Conservation (phyloP, 768 basidiomycete species). For the Leccinum broughii region DNA sequence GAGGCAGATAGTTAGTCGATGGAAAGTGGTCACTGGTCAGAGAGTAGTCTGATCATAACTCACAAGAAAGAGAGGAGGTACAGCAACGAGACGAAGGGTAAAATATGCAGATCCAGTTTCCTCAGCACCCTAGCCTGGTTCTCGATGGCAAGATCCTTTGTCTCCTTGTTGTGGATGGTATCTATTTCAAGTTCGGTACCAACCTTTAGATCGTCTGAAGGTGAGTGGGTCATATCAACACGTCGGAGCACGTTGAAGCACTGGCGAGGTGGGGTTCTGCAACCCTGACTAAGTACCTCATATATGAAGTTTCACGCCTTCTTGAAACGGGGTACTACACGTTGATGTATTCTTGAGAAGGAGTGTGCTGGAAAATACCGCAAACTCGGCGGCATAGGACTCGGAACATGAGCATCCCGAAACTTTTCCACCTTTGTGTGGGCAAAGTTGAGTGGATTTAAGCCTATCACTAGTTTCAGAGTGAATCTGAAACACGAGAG, state of each 20-base stretch:
- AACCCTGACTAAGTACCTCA: neutral
- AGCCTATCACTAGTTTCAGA: neutral
- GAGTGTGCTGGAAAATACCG: neutral
- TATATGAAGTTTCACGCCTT: neutral
- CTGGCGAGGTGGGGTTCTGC: neutral
- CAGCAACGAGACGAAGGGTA: neutral
- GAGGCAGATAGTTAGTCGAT: neutral
- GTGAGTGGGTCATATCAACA: slow-evolving; percentile 5
- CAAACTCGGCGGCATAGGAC: neutral
- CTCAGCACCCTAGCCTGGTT: neutral
- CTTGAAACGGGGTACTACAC: neutral
- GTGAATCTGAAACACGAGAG: neutral
- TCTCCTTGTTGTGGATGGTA: slow-evolving; percentile 13
- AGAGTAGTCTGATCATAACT: neutral
- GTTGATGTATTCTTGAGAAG: neutral
- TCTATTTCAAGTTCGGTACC: slow-evolving; percentile 3
- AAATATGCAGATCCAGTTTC: neutral
- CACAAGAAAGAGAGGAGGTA: neutral
- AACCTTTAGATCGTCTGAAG: neutral
- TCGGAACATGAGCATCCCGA: neutral
- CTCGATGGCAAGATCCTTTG: neutral
- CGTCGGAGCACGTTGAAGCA: neutral
- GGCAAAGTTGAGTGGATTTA: neutral
- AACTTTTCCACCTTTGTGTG: neutral
- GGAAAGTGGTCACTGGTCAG: neutral